A percentile compares a stretch with the other conserved stretches of the same genome.
phyloP scores from a whole-genome alignment of 805 yeast species.

The Candida ortonii region DNA sequence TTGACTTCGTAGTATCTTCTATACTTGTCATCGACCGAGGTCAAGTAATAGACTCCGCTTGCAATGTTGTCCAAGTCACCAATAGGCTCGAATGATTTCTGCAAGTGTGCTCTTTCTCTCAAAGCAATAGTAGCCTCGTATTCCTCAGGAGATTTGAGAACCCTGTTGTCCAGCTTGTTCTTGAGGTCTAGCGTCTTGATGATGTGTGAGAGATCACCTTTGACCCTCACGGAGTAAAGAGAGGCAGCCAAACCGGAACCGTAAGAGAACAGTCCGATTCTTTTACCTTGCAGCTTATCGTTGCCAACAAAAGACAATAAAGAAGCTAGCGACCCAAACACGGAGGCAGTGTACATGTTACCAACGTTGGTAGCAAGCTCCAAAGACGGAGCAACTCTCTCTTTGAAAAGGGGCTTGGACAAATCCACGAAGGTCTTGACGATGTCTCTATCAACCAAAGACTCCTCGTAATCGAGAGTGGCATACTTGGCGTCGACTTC shows the following conservation, averaged over 20 bases:
- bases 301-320: constrained; percentile 71
- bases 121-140: constrained; percentile 77
- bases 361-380: constrained; percentile 94
- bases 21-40: constrained; percentile 80
- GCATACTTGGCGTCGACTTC: constrained; percentile 55
- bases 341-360: constrained; percentile 95
- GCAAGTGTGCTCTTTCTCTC: constrained; percentile 87
- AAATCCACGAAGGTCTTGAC: constrained; percentile 83
- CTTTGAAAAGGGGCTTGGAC: constrained; percentile 65
- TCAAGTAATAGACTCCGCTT: constrained; percentile 79
- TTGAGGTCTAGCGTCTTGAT: constrained; percentile 64
- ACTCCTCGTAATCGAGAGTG: constrained; percentile 64
- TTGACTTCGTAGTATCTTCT: constrained; percentile 78
- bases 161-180: constrained; percentile 64
- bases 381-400: constrained; percentile 76
- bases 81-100: constrained; percentile 73
- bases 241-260: constrained; percentile 98
- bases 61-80: constrained; percentile 74
- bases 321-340: constrained; percentile 84
- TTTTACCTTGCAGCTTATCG: constrained; percentile 72
- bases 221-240: constrained; percentile 72
- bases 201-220: constrained; percentile 75
- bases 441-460: constrained; percentile 72
- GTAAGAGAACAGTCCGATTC: constrained; percentile 91
- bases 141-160: constrained; percentile 65